phyloP scores from a whole-genome alignment of 441 rosid genomes.

The Adansonia madagascariensis region DNA sequence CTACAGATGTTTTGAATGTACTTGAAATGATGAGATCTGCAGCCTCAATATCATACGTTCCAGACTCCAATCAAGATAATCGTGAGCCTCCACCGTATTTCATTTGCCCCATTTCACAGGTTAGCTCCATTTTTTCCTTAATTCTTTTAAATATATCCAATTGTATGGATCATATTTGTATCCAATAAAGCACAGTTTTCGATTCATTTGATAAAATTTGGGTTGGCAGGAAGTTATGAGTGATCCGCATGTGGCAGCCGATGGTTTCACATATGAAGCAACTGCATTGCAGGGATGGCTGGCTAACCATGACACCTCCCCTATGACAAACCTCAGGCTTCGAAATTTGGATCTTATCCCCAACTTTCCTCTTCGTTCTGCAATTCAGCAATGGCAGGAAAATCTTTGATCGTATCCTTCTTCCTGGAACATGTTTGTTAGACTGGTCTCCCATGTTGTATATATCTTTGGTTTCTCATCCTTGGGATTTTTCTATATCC shows the following conservation, averaged over 20 bases:
- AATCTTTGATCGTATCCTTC: slow-evolving; percentile 22
- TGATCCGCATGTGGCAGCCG: slow-evolving; percentile 73
- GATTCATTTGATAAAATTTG: not conserved
- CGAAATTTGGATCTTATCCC: slow-evolving; percentile 64
- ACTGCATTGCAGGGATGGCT: slow-evolving; percentile 66
- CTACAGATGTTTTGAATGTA: slow-evolving; percentile 40
- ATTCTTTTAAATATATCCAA: not conserved
- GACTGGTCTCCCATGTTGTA: not conserved
- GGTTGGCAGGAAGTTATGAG: slow-evolving; percentile 64
- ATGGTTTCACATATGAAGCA: slow-evolving; percentile 64
- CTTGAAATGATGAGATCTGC: slow-evolving; percentile 40
- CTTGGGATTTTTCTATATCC: not conserved
- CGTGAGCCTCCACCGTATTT: slow-evolving; percentile 54
- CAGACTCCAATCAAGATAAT: slow-evolving; percentile 40
- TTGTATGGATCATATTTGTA: not conserved
- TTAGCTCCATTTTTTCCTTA: slow-evolving; percentile 25
- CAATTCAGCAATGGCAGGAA: slow-evolving; percentile 78
- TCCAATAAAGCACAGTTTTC: not conserved
- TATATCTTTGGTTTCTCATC: not conserved
- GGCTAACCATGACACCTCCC: slow-evolving; percentile 58
- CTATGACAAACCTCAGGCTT: slow-evolving; percentile 63
- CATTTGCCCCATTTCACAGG: slow-evolving; percentile 66
- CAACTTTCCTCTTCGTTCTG: slow-evolving; percentile 83
- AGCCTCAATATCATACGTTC: slow-evolving; percentile 28
- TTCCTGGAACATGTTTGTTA: not conserved